Evolutionary conservation across 1,284 basidiomycete species (phyloP).

Genomic region (Apiotrichum sp.): DNA sequence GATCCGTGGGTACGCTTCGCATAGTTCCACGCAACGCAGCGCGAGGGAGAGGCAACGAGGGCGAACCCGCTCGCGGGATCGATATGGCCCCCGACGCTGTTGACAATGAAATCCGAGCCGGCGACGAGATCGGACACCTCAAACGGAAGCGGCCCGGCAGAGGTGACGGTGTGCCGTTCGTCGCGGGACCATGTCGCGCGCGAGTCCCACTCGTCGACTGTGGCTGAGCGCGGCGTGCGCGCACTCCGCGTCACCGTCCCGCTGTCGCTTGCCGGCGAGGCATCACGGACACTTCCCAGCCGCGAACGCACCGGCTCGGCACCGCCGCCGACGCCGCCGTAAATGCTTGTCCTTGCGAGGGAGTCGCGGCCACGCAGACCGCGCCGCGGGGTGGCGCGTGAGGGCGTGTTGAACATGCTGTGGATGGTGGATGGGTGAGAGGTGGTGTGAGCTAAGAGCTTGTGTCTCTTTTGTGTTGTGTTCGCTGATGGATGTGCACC

Average conservation of each 20-base stretch:
- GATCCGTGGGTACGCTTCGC: conserved; percentile 40
- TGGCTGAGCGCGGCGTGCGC: conserved; percentile 17
- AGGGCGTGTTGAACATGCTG: conserved; percentile 38
- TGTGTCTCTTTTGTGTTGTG: too few species aligned
- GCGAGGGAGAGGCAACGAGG: conserved; percentile 34
- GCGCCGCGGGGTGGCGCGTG: conserved; percentile 31
- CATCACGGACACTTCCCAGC: conserved; percentile 2
- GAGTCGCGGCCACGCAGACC: conserved; percentile 18
- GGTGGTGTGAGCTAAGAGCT: too few species aligned
- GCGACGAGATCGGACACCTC: conserved; percentile 32
- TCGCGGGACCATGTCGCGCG: conserved; percentile 33
- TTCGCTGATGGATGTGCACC: background rate
- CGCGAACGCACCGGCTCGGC: conserved; percentile 5
- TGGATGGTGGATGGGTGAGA: background rate
- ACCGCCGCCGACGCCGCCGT: background rate
- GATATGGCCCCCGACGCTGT: conserved; percentile 37
- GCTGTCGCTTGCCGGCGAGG: conserved; percentile 4
- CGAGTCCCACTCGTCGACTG: conserved; percentile 18
- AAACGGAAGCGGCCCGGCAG: conserved; percentile 29
- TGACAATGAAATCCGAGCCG: conserved; percentile 38
- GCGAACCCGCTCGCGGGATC: conserved; percentile 46
- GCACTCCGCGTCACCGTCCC: conserved; percentile 3
- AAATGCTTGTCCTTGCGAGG: conserved; percentile 16
- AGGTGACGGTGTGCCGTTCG: conserved; percentile 27
- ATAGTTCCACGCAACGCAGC: conserved; percentile 48